Percentiles rank a stretch among this genome's conserved stretches.
Evolutionary conservation across 768 basidiomycete species (phyloP).

Genomic region (Lactarius tabidus): DNA sequence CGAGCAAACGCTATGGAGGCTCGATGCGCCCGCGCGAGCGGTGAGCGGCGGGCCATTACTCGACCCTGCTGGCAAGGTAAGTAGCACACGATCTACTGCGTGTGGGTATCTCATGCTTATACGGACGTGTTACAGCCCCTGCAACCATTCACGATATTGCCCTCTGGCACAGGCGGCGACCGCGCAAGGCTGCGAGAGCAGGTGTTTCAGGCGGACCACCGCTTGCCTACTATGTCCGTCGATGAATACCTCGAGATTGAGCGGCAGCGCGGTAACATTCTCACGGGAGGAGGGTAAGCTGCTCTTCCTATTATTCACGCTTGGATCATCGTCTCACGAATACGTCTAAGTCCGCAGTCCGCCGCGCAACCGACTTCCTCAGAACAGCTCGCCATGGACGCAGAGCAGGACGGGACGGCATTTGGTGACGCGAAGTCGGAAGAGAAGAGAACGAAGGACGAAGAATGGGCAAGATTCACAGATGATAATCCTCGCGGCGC

Average conservation of each 20-base stretch:
- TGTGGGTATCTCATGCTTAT: background rate
- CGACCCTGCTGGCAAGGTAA: slow-evolving; percentile 73
- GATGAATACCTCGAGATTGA: slow-evolving; percentile 94
- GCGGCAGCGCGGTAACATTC: slow-evolving; percentile 75
- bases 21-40: slow-evolving; percentile 48
- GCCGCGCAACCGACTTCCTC: slow-evolving; percentile 61
- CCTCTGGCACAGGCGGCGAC: slow-evolving; percentile 54
- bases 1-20: slow-evolving; percentile 62
- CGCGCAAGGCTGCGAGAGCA: slow-evolving; percentile 69
- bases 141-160: slow-evolving; percentile 89
- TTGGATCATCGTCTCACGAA: background rate
- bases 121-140: slow-evolving; percentile 53
- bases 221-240: slow-evolving; percentile 91
- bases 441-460: slow-evolving; percentile 77
- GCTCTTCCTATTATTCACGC: background rate
- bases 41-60: slow-evolving; percentile 52
- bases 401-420: slow-evolving; percentile 79
- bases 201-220: slow-evolving; percentile 81
- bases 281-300: slow-evolving; percentile 81
- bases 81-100: slow-evolving; percentile 20
- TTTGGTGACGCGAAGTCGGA: slow-evolving; percentile 67
- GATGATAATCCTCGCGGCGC: slow-evolving; percentile 84
- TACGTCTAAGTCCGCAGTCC: slow-evolving; percentile 19
- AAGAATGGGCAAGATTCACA: slow-evolving; percentile 87
- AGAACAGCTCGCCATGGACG: slow-evolving; percentile 72